Evolutionary conservation across 805 yeast genomes (phyloP).

Genomic region (Yarrowia phangngaensis): DNA sequence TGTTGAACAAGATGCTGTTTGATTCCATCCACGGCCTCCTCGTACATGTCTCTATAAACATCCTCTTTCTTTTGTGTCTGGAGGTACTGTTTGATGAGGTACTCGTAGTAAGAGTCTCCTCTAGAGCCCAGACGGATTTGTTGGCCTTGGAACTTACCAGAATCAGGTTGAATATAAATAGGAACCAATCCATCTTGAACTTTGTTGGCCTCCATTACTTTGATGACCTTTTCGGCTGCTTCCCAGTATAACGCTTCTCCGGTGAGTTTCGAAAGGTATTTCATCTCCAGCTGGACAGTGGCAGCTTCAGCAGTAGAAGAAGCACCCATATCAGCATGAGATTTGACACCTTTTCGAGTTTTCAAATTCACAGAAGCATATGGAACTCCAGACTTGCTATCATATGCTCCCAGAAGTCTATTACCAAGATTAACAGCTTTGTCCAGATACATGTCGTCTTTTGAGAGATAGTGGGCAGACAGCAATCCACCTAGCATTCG

Average conservation of each 20-base stretch:
- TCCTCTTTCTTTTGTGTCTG: constrained; percentile 63
- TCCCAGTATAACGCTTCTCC: constrained; percentile 80
- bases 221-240: constrained; percentile 68
- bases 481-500: constrained; percentile 92
- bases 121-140: constrained; percentile 80
- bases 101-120: constrained; percentile 92
- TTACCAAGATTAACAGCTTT: constrained; percentile 79
- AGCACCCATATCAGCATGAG: constrained; percentile 69
- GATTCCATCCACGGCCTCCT: constrained; percentile 73
- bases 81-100: constrained; percentile 76
- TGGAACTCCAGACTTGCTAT: constrained; percentile 65
- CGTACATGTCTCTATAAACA: constrained; percentile 68
- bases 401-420: constrained; percentile 65
- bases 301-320: constrained; percentile 88
- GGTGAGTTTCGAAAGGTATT: constrained; percentile 72
- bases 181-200: constrained; percentile 78
- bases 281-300: constrained; percentile 81
- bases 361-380: constrained; percentile 71
- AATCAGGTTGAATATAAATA: constrained; percentile 68
- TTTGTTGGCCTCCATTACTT: constrained; percentile 59
- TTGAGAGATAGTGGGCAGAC: constrained; percentile 69
- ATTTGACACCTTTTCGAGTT: constrained; percentile 56
- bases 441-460: constrained; percentile 66
- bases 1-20: constrained; percentile 58
- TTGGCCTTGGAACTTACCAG: constrained; percentile 62